Conservation (phyloP, 768 basidiomycete genomes). For the Panaeolus papilionaceus region DNA sequence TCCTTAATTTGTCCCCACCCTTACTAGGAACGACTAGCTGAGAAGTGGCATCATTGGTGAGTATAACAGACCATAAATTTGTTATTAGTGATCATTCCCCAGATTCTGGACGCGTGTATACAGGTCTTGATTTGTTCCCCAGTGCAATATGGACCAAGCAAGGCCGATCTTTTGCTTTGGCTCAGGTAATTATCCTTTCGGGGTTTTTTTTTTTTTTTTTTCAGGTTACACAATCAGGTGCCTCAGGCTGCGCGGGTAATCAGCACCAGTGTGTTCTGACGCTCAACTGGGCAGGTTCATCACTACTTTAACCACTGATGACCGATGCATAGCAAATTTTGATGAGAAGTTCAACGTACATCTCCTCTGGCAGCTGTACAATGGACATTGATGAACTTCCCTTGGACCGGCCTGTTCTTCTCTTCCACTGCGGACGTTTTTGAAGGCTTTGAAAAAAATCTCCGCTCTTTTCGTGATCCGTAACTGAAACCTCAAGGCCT, state of each 20-base stretch:
- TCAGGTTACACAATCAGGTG: background rate
- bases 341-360: background rate
- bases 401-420: slow-evolving; percentile 10
- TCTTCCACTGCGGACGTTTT: slow-evolving; percentile 18
- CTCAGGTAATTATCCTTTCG: background rate
- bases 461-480: slow-evolving; percentile 37
- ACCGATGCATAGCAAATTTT: background rate
- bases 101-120: background rate
- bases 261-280: background rate
- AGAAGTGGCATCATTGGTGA: background rate
- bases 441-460: slow-evolving; percentile 22
- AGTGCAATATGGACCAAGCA: background rate
- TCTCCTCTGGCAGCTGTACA: slow-evolving; percentile 8
- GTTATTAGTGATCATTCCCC: background rate
- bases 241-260: background rate
- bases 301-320: background rate
- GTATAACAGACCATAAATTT: background rate
- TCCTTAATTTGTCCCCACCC: background rate
- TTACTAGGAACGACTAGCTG: background rate
- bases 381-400: slow-evolving; percentile 6
- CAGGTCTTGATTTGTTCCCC: background rate
- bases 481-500: slow-evolving; percentile 5
- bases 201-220: background rate
- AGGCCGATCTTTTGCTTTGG: background rate
- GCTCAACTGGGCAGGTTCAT: background rate